Evolutionary conservation across 192 early-diverging fungal genomes (phyloP), one percentile per base, ranked within the genome.

Genomic region (Backusella psychrophila): DNA sequence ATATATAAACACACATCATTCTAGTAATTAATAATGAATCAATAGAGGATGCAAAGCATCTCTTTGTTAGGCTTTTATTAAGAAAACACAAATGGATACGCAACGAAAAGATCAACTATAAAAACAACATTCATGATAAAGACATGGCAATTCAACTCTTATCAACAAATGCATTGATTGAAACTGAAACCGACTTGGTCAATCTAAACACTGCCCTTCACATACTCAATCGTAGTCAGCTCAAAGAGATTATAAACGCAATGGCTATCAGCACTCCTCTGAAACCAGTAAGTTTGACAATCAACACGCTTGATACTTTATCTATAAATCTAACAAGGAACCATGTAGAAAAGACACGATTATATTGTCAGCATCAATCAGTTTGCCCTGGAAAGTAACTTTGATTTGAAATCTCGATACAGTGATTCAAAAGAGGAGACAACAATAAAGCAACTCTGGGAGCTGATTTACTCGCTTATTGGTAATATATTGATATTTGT

Each of bases 1-100:
- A 12, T 12, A 39, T 39, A 39, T 39, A 39, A 39, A 39, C 38
- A 39, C 11, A 44, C 15, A 14, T 15, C 8, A 23, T 26, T 19
- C 3, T 23, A 44, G 12, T 42, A 11, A 23, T 44, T 26, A 38
- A 17, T 41, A 42, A 23, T 29, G 14, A 15, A 15, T 6, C 3
- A 15, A 44, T 31, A 71, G 70, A 49, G 9, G 78, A 78, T 26
- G 53, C 84, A 69, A 85, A 83, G 53, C 81, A 85, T 44, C 34
- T 85, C 23, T 83, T 85, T 70, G 84, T 85, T 19, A 53, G 81
- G 26, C 68, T 85, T 6, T 83, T 85, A 63, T 46, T 85, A 19
- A 72, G 84, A 21, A 85, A 82, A 9, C 79, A 83, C 44, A 77
- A 77, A 31, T 83, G 83, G 80, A 77, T 83, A 8, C 76, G 76